Percentiles rank a stretch among this genome's conserved stretches.
Conservation (phyloP, 371 early-diverging fungal species). For the Rhizomucor miehei region DNA sequence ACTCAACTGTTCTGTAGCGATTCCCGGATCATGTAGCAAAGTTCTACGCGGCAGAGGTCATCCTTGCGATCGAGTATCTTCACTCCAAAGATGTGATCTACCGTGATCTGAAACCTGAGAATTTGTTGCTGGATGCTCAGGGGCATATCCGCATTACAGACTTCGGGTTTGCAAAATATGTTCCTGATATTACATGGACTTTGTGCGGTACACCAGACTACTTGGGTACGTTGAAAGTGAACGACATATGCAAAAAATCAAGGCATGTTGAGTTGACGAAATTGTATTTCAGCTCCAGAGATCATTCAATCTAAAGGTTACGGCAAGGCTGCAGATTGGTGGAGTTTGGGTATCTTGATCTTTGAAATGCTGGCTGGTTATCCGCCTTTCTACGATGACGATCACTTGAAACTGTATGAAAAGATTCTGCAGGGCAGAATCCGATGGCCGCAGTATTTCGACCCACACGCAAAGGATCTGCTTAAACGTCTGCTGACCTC, state of each 20-base stretch:
- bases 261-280: conserved; percentile 43
- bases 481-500: conserved; percentile 83
- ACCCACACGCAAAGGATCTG: conserved; percentile 87
- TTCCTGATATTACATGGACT: conserved; percentile 93
- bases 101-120: conserved; percentile 96
- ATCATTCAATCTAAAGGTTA: conserved; percentile 97
- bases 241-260: neutral
- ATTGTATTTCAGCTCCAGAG: conserved; percentile 82
- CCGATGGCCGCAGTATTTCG: conserved; percentile 89
- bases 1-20: conserved; percentile 31
- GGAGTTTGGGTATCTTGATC: conserved; percentile 95
- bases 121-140: conserved; percentile 82
- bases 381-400: conserved; percentile 97
- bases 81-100: conserved; percentile 89
- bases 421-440: conserved; percentile 89
- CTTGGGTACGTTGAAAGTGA: conserved; percentile 36
- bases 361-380: conserved; percentile 63
- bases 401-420: conserved; percentile 92
- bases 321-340: conserved; percentile 97
- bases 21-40: conserved; percentile 91
- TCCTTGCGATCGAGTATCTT: conserved; percentile 81
- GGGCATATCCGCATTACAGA: conserved; percentile 99
- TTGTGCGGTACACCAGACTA: conserved; percentile 99
- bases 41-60: conserved; percentile 75
- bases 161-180: conserved; percentile 98